Conservation (phyloP, 805 yeast species). For the Lipomyces lipofer region DNA sequence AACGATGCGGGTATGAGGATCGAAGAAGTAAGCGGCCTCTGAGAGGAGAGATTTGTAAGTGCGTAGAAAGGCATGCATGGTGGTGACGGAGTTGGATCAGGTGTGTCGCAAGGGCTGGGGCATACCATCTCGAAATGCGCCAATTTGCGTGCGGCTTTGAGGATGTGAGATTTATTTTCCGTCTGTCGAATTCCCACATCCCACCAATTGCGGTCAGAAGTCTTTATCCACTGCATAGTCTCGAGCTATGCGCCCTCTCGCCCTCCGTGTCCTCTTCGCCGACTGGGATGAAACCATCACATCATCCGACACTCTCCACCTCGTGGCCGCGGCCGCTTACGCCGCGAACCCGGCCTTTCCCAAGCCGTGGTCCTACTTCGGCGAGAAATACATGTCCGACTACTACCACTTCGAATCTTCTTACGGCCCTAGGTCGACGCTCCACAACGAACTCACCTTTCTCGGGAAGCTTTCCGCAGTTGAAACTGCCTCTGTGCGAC, state of each 20-base stretch:
- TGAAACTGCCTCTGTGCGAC: conserved; percentile 25
- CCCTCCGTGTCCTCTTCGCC: conserved; percentile 6
- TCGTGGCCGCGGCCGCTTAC: conserved; percentile 31
- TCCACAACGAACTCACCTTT: conserved; percentile 11
- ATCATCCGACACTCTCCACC: conserved; percentile 23
- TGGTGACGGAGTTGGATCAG: too few relatives aligned
- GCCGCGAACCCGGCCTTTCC: neutral
- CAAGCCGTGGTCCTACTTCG: conserved; percentile 24
- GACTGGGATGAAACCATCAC: conserved; percentile 35
- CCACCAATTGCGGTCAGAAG: too few relatives aligned
- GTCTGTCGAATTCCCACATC: too few relatives aligned
- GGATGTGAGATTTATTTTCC: too few relatives aligned
- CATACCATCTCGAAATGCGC: too few relatives aligned
- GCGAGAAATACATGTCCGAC: conserved; percentile 25
- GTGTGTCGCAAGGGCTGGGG: too few relatives aligned
- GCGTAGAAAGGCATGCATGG: too few relatives aligned
- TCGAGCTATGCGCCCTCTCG: neutral
- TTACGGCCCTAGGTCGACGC: neutral
- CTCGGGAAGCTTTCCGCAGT: conserved; percentile 12
- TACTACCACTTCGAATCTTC: conserved; percentile 4
- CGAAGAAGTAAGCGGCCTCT: conserved; percentile 9
- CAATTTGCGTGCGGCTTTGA: too few relatives aligned
- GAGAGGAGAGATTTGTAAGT: too few relatives aligned
- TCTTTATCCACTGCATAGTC: neutral
- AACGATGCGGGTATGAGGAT: conserved; percentile 2